Conservation (phyloP, 179 eudicot genomes). For the Sideroxylon spinosum region DNA sequence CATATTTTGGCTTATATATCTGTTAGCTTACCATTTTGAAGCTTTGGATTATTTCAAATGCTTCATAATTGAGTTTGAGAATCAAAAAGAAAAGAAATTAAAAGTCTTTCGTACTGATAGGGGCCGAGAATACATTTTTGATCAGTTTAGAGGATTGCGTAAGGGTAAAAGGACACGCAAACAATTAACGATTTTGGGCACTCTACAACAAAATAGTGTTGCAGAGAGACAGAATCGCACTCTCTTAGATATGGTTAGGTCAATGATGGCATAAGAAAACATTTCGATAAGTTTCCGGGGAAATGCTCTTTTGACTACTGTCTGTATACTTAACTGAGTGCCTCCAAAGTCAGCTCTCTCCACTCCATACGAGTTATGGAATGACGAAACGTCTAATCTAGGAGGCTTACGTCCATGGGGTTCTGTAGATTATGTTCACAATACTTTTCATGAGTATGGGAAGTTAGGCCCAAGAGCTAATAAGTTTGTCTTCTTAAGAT, state of each 20-base stretch:
- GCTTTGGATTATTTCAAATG: too few species aligned
- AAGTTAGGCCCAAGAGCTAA: conserved; percentile 4
- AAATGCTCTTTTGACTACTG: neutral
- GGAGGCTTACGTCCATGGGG: neutral
- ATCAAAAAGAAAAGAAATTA: too few species aligned
- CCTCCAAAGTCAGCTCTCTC: neutral
- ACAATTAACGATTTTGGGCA: neutral
- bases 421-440: neutral
- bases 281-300: neutral
- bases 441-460: neutral
- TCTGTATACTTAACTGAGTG: neutral
- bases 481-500: neutral
- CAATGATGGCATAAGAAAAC: neutral
- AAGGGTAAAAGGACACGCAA: neutral
- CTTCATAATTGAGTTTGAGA: too few species aligned
- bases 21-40: too few species aligned
- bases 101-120: too few species aligned
- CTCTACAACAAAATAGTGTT: too few species aligned
- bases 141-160: neutral
- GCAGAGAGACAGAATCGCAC: neutral
- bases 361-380: neutral
- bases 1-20: too few species aligned
- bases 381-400: neutral
- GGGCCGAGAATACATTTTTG: neutral
- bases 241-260: neutral